Conservation (phyloP, 768 basidiomycete genomes). For the Naematelia encephala region DNA sequence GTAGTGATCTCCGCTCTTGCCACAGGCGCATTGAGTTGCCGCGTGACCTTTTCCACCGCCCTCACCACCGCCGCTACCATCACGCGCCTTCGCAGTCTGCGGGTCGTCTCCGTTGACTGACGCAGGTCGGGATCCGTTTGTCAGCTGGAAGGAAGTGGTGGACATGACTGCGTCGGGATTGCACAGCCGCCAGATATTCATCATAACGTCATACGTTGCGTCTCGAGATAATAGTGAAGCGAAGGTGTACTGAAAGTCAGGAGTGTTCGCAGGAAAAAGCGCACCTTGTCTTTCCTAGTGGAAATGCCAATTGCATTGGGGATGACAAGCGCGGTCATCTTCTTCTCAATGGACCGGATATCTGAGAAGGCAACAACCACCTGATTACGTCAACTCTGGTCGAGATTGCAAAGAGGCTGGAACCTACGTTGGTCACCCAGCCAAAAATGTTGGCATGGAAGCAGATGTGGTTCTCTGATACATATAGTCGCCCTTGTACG, state of each 20-base stretch:
- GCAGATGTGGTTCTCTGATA: constrained; percentile 98
- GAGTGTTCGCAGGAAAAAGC: background rate
- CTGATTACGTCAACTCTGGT: constrained; percentile 53
- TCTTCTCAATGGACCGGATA: constrained; percentile 83
- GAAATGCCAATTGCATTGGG: constrained; percentile 92
- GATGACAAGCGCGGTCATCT: constrained; percentile 96
- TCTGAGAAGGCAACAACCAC: constrained; percentile 84
- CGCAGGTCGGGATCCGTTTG: constrained; percentile 22
- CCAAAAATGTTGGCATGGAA: constrained; percentile 99
- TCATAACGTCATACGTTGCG: constrained; percentile 91
- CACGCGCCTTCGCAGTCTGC: constrained; percentile 1
- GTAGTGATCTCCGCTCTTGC: constrained; percentile 66
- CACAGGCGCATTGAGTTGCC: constrained; percentile 63
- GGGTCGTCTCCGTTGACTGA: constrained; percentile 14
- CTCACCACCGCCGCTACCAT: constrained; percentile 6
- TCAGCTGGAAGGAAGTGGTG: constrained; percentile 16
- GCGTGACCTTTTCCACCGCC: constrained; percentile 54
- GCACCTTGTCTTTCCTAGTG: constrained; percentile 60
- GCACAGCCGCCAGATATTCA: constrained; percentile 90
- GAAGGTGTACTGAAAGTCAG: constrained; percentile 71
- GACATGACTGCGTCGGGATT: constrained; percentile 61
- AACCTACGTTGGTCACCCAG: constrained; percentile 91
- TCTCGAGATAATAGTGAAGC: constrained; percentile 95
- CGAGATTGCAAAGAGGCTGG: background rate
- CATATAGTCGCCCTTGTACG: constrained; percentile 91